Conservation (phyloP, 2,329 filamentous ascomycete genomes). For the Nemania sp. region DNA sequence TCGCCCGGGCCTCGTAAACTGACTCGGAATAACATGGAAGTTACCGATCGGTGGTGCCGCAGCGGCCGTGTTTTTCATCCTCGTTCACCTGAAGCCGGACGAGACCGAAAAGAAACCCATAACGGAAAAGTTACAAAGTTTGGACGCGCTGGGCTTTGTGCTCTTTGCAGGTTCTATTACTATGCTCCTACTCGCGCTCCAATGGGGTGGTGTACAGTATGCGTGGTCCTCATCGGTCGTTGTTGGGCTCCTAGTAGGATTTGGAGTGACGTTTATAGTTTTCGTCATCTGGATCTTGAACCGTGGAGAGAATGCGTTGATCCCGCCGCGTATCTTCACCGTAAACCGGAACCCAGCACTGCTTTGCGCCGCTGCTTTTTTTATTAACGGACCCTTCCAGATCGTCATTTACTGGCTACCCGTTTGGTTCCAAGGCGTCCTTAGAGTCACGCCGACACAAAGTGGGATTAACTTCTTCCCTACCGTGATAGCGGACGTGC, state of each 20-base stretch:
- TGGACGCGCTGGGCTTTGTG: not conserved
- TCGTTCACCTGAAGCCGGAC: not conserved
- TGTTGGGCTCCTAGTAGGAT: constrained; percentile 32
- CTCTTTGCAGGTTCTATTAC: not conserved
- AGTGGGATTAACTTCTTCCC: constrained; percentile 28
- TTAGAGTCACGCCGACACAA: not conserved
- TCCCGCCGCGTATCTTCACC: constrained; percentile 25
- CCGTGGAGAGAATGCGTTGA: constrained; percentile 18
- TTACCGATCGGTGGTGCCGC: constrained; percentile 25
- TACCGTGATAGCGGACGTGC: constrained; percentile 26
- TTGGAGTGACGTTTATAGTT: constrained; percentile 2
- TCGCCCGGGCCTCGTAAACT: not conserved
- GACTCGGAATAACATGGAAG: not conserved
- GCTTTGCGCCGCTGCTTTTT: constrained; percentile 22
- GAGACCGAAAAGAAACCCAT: not conserved
- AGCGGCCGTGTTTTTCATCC: not conserved
- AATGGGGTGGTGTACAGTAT: constrained; percentile 25
- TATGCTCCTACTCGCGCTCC: constrained; percentile 27
- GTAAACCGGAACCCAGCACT: constrained; percentile 15
- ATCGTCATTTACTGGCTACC: constrained; percentile 30
- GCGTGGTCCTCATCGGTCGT: constrained; percentile 29
- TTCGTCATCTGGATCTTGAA: constrained; percentile 24
- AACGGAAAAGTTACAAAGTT: not conserved
- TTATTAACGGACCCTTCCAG: constrained; percentile 29
- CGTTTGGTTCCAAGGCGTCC: constrained; percentile 30